Percentiles rank a stretch among this genome's conserved stretches.
Evolutionary conservation across 495 filamentous ascomycete species (phyloP).

Genomic region (Podospora bellae-mahoneyi): DNA sequence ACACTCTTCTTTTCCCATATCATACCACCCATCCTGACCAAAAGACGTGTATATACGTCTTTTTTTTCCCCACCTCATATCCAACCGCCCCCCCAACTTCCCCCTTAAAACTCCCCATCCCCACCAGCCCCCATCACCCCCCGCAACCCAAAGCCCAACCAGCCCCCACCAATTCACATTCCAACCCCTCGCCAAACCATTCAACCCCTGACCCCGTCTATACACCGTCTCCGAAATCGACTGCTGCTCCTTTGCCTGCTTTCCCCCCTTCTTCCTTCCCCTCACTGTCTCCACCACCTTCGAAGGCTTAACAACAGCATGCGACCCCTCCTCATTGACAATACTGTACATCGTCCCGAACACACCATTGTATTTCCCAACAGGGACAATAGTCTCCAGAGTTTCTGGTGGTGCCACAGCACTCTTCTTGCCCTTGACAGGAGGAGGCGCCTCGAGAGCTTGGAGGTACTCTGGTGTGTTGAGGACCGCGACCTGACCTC

Average conservation of each 20-base stretch:
- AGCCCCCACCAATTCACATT: conserved; percentile 93
- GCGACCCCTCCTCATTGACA: conserved; percentile 73
- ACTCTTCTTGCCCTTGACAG: conserved; percentile 28
- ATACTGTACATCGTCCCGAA: conserved; percentile 86
- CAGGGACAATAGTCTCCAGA: conserved; percentile 69
- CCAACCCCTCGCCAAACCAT: conserved; percentile 91
- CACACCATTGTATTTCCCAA: conserved; percentile 74
- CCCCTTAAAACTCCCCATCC: conserved; percentile 46
- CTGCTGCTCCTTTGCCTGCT: conserved; percentile 24
- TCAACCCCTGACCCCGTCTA: conserved; percentile 71
- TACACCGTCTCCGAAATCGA: conserved; percentile 44
- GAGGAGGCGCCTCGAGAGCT: conserved; percentile 38
- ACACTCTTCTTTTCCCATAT: not conserved
- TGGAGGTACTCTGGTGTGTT: conserved; percentile 39
- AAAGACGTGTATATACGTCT: not conserved
- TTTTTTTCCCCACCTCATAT: not conserved
- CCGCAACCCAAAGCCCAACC: conserved; percentile 71
- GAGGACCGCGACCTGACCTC: conserved; percentile 73
- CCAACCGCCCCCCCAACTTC: not conserved
- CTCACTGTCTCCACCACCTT: conserved; percentile 6
- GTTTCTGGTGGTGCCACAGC: conserved; percentile 24
- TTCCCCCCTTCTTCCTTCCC: conserved; percentile 8
- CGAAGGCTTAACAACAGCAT: conserved; percentile 35
- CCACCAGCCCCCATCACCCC: conserved; percentile 43
- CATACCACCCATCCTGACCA: conserved; percentile 1